Conservation (phyloP, 441 rosid species). For the Eutrema salsugineum region DNA sequence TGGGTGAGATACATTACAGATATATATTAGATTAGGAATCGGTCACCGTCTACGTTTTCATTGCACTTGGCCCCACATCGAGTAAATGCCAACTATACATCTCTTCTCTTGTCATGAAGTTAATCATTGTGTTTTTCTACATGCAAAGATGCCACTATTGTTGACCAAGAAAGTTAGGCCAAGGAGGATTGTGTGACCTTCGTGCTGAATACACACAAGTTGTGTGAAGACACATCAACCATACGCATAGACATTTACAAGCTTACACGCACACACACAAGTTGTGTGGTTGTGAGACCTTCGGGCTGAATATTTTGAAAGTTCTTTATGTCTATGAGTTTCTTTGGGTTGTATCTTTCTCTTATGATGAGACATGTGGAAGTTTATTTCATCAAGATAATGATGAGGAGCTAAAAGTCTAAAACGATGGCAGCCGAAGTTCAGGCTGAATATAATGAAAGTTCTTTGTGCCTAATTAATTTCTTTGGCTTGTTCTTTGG, state of each 20-base stretch:
- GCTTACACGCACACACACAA: background rate
- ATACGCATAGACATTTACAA: background rate
- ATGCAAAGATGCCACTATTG: slow-evolving; percentile 6
- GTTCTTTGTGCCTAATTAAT: background rate
- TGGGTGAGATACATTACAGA: background rate
- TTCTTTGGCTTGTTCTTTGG: background rate
- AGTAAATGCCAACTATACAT: slow-evolving; percentile 2
- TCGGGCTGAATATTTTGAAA: background rate
- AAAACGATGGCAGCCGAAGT: background rate
- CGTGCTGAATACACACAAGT: no score
- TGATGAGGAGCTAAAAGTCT: slow-evolving; percentile 1
- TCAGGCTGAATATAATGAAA: background rate
- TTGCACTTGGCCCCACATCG: slow-evolving; percentile 8
- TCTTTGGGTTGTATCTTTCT: slow-evolving; percentile 4
- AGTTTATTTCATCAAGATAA: background rate
- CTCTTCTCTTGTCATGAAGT: background rate
- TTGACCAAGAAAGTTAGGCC: background rate
- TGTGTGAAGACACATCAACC: no score
- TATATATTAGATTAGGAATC: slow-evolving; percentile 2
- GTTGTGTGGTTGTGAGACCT: background rate
- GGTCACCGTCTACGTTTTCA: background rate
- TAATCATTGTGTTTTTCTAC: background rate
- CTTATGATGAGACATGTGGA: slow-evolving; percentile 7
- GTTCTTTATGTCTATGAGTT: background rate
- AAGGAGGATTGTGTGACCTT: no score